Evolutionary conservation across 371 early-diverging fungal species (phyloP), one percentile per base, ranked within the genome.

Genomic region (Mucor saturninus): DNA sequence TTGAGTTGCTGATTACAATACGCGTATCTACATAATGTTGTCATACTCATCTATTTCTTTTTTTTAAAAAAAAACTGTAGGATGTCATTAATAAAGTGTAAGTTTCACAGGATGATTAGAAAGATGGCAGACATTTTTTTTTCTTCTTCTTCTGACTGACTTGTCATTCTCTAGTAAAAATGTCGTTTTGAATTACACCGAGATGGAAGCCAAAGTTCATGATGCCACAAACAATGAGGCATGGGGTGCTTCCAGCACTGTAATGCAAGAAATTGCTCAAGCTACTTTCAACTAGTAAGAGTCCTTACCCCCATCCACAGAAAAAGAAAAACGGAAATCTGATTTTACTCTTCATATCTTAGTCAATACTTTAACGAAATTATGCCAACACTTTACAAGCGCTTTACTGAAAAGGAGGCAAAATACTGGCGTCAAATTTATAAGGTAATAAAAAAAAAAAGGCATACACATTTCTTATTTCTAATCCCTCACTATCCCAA

Each of bases 401-500:
- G 93, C 28, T 87, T 96, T 64, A 85, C 90, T 39, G 96, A 97
- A 62, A 88, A 90, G 54, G 90, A 93, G 56, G 83, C 92, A 1
- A 73, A 86, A 28, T 89, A 90, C 60, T 98, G 98, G 98, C 76
- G 98, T 59, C 93, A 94, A 70, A 88, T 93, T 32, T 98, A 98
- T 83, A 98, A 98, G 86, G 68, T 60, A 53, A 51, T 26, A 38
- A 21, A n/a, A n/a, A 42, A 26, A 38, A 43, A 46, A 43, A 29
- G 39, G 42, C 1, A 29, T 32, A 8, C 15, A 39, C 21, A 29
- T 5, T 30, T 40, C 13, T 13, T 35, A 21, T 21, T 21, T 21
- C 21, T 21, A 21, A 21, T 21, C 21, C 21, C 21, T 21, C 21
- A 46, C 45, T 46, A 28, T 55, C 39, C 0, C 11, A 7, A 26